phyloP scores from a whole-genome alignment of 345 rosid species.

The Gossypium thurberi region DNA sequence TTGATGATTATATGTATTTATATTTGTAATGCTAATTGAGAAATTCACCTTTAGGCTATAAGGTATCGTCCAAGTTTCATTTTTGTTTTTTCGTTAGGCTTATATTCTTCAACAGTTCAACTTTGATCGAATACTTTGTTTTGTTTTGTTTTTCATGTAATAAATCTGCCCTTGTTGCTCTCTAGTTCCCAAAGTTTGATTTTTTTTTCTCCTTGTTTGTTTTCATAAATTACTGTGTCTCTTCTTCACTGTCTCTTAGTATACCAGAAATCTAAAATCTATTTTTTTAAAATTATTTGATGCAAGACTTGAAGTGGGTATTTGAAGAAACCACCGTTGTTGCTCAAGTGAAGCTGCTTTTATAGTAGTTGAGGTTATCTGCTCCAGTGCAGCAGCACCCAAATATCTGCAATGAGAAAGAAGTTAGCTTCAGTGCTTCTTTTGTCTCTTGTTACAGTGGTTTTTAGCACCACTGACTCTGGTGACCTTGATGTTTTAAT shows the following conservation, averaged over 20 bases:
- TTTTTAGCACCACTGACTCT: constrained; percentile 39
- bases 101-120: neutral
- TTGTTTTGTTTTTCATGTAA: neutral
- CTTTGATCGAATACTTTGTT: neutral
- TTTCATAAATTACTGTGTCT: neutral
- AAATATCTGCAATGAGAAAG: constrained; percentile 29
- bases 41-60: neutral
- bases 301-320: constrained; percentile 26
- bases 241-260: neutral
- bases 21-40: neutral
- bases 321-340: constrained; percentile 13
- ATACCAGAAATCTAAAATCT: neutral
- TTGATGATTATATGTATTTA: neutral
- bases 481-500: constrained; percentile 46
- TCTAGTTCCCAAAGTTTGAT: neutral
- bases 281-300: constrained; percentile 1
- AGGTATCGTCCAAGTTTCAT: constrained; percentile 4
- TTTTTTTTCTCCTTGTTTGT: neutral
- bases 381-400: neutral
- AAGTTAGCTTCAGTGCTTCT: constrained; percentile 25
- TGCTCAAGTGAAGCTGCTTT: constrained; percentile 22
- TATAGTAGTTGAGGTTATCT: neutral
- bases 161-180: constrained; percentile 16
- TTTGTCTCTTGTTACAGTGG: constrained; percentile 21
- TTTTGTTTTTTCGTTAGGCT: neutral